Percentiles rank a stretch among this genome's conserved stretches.
These are phyloP conservation scores for Leucosporidium scottii DNA, from an alignment of 768 basidiomycete genomes.

Conservation along the genomic window DNA sequence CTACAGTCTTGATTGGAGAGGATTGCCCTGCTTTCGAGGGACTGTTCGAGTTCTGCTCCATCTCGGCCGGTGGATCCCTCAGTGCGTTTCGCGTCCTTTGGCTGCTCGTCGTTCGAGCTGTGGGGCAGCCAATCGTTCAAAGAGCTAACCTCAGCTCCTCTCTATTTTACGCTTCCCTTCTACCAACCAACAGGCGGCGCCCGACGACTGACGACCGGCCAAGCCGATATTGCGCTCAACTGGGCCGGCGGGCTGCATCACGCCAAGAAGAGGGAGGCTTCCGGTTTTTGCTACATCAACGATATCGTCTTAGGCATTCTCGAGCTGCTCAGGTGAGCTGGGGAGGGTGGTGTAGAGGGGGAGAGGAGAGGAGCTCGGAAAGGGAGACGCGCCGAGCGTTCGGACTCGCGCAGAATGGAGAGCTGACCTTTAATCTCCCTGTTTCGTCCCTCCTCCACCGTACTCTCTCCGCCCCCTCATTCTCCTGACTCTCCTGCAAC, in stretches of 20 bases:
- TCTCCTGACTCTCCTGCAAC: neutral
- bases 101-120: neutral
- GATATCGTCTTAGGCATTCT: constrained; percentile 92
- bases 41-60: constrained; percentile 91
- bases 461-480: neutral
- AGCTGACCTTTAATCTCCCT: no score
- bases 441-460: neutral
- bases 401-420: neutral
- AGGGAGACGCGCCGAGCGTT: neutral
- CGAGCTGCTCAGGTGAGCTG: constrained; percentile 72
- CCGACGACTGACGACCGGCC: constrained; percentile 66
- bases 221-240: constrained; percentile 78
- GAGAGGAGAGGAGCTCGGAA: constrained; percentile 26
- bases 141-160: no score
- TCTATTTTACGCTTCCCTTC: neutral
- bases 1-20: constrained; percentile 61
- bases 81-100: constrained; percentile 48
- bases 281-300: constrained; percentile 98
- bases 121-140: neutral
- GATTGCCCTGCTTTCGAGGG: constrained; percentile 97
- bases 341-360: no score
- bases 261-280: constrained; percentile 97
- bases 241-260: constrained; percentile 99
- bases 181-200: constrained; percentile 58
- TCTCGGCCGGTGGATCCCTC: constrained; percentile 91